phyloP scores from a whole-genome alignment of 2,329 filamentous ascomycete species.

The Ploettnerulaceae sp. region DNA sequence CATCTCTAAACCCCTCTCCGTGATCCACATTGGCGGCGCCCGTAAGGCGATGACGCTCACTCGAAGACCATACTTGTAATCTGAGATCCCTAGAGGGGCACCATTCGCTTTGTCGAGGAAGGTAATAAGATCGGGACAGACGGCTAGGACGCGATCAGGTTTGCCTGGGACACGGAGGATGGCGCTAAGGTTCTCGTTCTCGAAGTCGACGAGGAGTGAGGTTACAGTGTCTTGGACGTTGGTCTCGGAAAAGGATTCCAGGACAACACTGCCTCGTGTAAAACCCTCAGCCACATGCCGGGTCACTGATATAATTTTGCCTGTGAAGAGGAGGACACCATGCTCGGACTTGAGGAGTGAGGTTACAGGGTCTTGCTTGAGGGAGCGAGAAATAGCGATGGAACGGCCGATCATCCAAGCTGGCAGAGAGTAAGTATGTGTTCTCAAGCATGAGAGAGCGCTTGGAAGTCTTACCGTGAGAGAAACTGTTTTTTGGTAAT shows the following conservation, averaged over 20 bases:
- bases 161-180: constrained; percentile 19
- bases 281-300: constrained; percentile 29
- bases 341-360: constrained; percentile 27
- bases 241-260: constrained; percentile 19
- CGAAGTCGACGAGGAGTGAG: constrained; percentile 28
- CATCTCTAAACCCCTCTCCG: constrained; percentile 36
- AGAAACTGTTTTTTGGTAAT: constrained; percentile 30
- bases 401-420: constrained; percentile 53
- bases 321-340: constrained; percentile 29
- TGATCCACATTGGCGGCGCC: constrained; percentile 46
- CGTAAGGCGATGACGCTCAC: constrained; percentile 47
- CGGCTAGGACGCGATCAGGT: constrained; percentile 23
- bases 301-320: constrained; percentile 30
- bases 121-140: constrained; percentile 31
- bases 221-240: not conserved
- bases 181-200: constrained; percentile 32
- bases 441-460: not conserved
- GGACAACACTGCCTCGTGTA: constrained; percentile 28
- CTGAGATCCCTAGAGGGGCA: constrained; percentile 46
- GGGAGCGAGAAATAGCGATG: constrained; percentile 40
- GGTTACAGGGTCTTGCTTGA: constrained; percentile 27
- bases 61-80: constrained; percentile 46
- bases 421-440: constrained; percentile 12
- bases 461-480: constrained; percentile 21
- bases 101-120: constrained; percentile 43